phyloP scores from a whole-genome alignment of 305 asterid genomes.

The Solanum aculeatissimum region DNA sequence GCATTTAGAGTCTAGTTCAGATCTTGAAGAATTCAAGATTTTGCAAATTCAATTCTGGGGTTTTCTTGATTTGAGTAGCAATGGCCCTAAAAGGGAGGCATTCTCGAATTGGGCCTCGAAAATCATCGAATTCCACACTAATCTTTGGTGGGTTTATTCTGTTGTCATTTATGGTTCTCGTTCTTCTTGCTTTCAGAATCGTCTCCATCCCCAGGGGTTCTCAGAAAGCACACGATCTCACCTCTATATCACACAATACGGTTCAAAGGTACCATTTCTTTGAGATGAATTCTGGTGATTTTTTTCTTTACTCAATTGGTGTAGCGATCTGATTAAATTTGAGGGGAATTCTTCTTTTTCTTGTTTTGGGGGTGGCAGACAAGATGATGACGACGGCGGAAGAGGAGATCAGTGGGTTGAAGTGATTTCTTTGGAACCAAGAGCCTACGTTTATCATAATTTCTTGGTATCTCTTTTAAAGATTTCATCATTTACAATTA shows the following conservation, averaged over 20 bases:
- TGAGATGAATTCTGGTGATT: too few species aligned
- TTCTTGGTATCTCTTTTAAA: constrained; percentile 41
- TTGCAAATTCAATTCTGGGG: background rate
- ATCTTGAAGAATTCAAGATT: background rate
- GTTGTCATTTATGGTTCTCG: constrained; percentile 39
- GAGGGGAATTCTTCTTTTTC: background rate
- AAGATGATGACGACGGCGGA: constrained; percentile 39
- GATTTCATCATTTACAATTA: background rate
- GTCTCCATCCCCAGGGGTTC: constrained; percentile 42
- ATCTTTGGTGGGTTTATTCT: constrained; percentile 39
- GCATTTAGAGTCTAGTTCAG: background rate
- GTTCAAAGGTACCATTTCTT: constrained; percentile 26
- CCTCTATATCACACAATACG: constrained; percentile 43
- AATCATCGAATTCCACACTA: constrained; percentile 31
- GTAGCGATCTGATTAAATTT: background rate
- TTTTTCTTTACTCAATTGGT: background rate
- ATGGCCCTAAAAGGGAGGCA: constrained; percentile 73
- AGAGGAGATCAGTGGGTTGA: constrained; percentile 79
- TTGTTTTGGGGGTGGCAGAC: constrained; percentile 9
- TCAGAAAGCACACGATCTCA: constrained; percentile 59
- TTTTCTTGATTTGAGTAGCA: background rate
- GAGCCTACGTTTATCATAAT: constrained; percentile 67
- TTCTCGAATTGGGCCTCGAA: constrained; percentile 44
- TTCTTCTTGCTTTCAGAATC: constrained; percentile 48
- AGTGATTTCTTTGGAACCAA: constrained; percentile 86